phyloP scores from a whole-genome alignment of 1,284 basidiomycete genomes.

The Tylopilus microsporus region DNA sequence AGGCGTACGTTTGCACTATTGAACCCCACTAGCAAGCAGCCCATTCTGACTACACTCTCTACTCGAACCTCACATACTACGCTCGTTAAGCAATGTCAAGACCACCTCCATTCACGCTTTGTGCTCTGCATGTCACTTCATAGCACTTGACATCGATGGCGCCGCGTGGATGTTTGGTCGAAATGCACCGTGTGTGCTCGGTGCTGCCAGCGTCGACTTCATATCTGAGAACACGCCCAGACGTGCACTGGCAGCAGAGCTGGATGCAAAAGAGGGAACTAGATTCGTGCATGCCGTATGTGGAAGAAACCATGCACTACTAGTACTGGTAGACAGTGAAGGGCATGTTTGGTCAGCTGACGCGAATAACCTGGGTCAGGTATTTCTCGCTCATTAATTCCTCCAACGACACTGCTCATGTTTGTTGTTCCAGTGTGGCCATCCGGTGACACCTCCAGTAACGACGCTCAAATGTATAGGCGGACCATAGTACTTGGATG shows the following conservation, averaged over 20 bases:
- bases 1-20: slow-evolving; percentile 13
- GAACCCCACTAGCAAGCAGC: neutral
- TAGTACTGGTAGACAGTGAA: slow-evolving; percentile 37
- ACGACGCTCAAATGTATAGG: slow-evolving; percentile 60
- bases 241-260: slow-evolving; percentile 53
- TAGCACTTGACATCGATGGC: slow-evolving; percentile 45
- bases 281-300: slow-evolving; percentile 78
- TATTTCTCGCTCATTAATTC: slow-evolving; percentile 26
- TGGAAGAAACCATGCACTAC: slow-evolving; percentile 79
- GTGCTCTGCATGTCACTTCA: slow-evolving; percentile 59
- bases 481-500: slow-evolving; percentile 46
- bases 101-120: slow-evolving; percentile 67
- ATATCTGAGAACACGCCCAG: slow-evolving; percentile 42
- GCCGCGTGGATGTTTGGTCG: slow-evolving; percentile 84
- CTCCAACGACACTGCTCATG: slow-evolving; percentile 11
- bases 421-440: slow-evolving; percentile 55
- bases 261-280: slow-evolving; percentile 32
- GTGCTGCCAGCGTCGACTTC: slow-evolving; percentile 43
- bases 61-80: slow-evolving; percentile 79
- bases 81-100: slow-evolving; percentile 79
- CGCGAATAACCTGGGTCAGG: slow-evolving; percentile 79
- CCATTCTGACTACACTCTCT: slow-evolving; percentile 30
- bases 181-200: slow-evolving; percentile 60
- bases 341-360: slow-evolving; percentile 76
- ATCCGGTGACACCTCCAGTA: slow-evolving; percentile 39